A percentile compares a stretch with the other conserved stretches of the same genome.
These are phyloP conservation scores for Debaryomyces subglobosus DNA, from an alignment of 1,139 yeast species.

Conservation along the genomic window DNA sequence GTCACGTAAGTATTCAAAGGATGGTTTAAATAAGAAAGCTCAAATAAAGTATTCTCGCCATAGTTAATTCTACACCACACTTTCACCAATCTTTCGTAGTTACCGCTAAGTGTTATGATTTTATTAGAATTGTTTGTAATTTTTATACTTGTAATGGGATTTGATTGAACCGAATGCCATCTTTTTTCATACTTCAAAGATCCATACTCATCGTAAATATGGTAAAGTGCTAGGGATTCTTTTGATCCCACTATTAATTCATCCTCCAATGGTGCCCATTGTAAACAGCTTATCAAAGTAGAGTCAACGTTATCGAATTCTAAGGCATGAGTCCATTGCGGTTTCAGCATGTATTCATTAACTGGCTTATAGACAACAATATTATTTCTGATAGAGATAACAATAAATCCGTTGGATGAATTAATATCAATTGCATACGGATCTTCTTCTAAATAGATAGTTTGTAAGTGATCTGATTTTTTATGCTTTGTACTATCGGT, in stretches of 20 bases:
- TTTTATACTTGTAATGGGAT: conserved; percentile 54
- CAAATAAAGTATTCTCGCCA: conserved; percentile 70
- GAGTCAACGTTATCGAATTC: conserved; percentile 28
- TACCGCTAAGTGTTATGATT: conserved; percentile 61
- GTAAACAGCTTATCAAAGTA: conserved; percentile 51
- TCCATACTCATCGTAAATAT: conserved; percentile 51
- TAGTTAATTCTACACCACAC: conserved; percentile 79
- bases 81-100: conserved; percentile 67
- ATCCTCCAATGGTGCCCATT: conserved; percentile 65
- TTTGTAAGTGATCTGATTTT: conserved; percentile 58
- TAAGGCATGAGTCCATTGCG: conserved; percentile 51
- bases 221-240: conserved; percentile 54
- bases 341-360: conserved; percentile 44
- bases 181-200: conserved; percentile 34
- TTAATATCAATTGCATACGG: conserved; percentile 70
- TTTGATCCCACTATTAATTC: conserved; percentile 68
- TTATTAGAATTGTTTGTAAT: conserved; percentile 68
- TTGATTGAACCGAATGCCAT: conserved; percentile 61
- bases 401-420: conserved; percentile 56
- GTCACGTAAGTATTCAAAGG: conserved; percentile 53
- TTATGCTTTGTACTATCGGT: conserved; percentile 8
- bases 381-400: conserved; percentile 42
- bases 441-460: conserved; percentile 70
- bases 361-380: conserved; percentile 47
- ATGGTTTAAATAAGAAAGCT: conserved; percentile 69